A percentile compares a stretch with the other conserved stretches of the same genome.
phyloP scores from a whole-genome alignment of 352 stramenopile species.

The Phytophthora foliorum region DNA sequence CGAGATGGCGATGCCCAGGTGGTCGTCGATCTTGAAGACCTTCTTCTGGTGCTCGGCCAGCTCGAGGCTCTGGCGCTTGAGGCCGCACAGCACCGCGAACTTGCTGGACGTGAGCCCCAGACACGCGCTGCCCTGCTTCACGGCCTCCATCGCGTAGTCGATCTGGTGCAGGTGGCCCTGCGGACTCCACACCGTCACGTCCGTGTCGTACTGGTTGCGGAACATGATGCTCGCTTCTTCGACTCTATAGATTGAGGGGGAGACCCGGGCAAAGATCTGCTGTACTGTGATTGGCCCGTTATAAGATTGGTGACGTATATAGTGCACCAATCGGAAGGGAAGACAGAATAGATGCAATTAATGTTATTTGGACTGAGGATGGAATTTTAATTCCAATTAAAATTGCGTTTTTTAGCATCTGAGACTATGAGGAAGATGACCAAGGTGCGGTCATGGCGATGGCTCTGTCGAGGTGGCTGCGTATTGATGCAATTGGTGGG shows the following conservation, averaged over 20 bases:
- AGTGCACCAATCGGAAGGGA: neutral
- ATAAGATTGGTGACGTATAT: neutral
- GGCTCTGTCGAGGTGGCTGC: neutral
- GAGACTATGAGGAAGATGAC: slow-evolving; percentile 1
- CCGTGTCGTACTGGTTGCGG: slow-evolving; percentile 99
- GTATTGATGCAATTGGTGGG: neutral
- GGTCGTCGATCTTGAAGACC: slow-evolving; percentile 99
- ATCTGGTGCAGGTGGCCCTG: slow-evolving; percentile 99
- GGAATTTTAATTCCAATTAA: neutral
- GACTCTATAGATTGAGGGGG: neutral
- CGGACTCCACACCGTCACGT: slow-evolving; percentile 99
- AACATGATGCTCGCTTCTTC: slow-evolving; percentile 89
- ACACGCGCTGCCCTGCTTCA: slow-evolving; percentile 97
- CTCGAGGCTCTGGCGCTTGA: slow-evolving; percentile 87
- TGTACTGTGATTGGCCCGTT: neutral
- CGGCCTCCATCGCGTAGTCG: slow-evolving; percentile 96
- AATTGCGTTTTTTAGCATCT: neutral
- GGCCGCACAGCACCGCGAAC: slow-evolving; percentile 94
- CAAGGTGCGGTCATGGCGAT: neutral
- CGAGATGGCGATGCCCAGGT: slow-evolving; percentile 98
- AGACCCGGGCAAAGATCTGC: neutral
- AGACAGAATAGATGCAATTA: neutral
- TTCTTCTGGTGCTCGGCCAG: slow-evolving; percentile 98
- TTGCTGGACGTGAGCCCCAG: slow-evolving; percentile 95
- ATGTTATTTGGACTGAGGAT: neutral